Evolutionary conservation across 2,329 filamentous ascomycete genomes (phyloP).

Genomic region (Ascochyta clinopodiicola): DNA sequence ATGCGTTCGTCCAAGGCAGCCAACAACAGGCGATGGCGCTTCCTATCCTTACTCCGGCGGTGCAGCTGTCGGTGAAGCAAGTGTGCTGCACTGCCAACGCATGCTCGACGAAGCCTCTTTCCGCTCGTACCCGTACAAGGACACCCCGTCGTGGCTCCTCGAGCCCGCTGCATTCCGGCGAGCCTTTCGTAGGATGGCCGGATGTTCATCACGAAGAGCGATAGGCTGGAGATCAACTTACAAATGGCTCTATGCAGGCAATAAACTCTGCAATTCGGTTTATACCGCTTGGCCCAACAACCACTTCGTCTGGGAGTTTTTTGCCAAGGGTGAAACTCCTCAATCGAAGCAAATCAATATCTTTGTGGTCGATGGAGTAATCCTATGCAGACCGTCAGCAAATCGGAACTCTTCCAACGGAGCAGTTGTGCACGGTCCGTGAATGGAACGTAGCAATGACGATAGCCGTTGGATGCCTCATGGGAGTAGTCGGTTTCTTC

Average conservation of each 20-base stretch:
- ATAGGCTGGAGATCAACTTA: constrained; percentile 59
- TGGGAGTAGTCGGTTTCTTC: neutral
- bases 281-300: constrained; percentile 68
- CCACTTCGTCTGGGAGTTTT: constrained; percentile 68
- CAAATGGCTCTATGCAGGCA: constrained; percentile 75
- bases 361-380: constrained; percentile 74
- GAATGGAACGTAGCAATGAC: neutral
- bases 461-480: neutral
- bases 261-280: constrained; percentile 70
- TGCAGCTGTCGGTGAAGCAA: constrained; percentile 32
- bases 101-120: constrained; percentile 27
- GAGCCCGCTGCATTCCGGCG: constrained; percentile 1
- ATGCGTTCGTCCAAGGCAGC: constrained; percentile 17
- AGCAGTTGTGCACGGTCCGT: neutral
- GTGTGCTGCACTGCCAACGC: constrained; percentile 45
- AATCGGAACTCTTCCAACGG: constrained; percentile 3
- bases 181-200: constrained; percentile 1
- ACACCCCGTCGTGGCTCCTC: constrained; percentile 20
- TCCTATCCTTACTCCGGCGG: constrained; percentile 17
- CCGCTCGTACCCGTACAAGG: constrained; percentile 23
- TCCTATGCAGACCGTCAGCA: constrained; percentile 61
- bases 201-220: neutral
- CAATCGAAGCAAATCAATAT: constrained; percentile 82
- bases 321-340: constrained; percentile 77
- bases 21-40: constrained; percentile 17